Base-by-base conservation (phyloP, 1,284 basidiomycete genomes). In the Cutaneotrichosporon mucoides region DNA sequence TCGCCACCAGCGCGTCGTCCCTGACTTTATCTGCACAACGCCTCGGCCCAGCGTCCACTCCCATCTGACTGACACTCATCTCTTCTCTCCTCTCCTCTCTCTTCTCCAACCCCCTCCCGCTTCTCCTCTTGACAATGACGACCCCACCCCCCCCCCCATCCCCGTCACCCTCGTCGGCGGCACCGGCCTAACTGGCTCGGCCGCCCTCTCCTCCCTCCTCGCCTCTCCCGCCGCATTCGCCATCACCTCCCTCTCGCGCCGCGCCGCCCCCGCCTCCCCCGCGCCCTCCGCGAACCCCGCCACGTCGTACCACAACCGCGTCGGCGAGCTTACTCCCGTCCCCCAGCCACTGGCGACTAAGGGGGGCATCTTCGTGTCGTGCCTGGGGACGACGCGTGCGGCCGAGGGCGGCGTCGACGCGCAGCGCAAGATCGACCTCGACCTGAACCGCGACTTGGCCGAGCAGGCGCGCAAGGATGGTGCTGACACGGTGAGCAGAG, bases 101-200 rank as follows among this genome's bases (percentile, higher is more conserved):
- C 24, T 24, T 24, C 43, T 16, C 15, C n/a, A 45, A 15, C n/a
- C 5, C 16, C 43, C 15, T 9, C 13, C n/a, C 43, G 8, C 12
- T 7, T 24, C 43, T 24, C 35, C 9, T 13, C 47, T 7, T 35
- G 24, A 15, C 9, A 6, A 40, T 40, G 49, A 38, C 36, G 15
- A 40, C 49, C 15, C 35, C 36, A 4, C n/a, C 36, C 9, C 36
- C 36, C 1, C 24, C 49, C 49, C 36, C 3, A 56, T 35, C 35
- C 56, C 68, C 15, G 53, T 78, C 53, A 73, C 73, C 13, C 66
- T 77, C 15, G 69, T 70, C 37, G 76, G 76, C 45, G 68, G 70
- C 4, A 78, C 76, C 2, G 76, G 76, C 42, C 71, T 78, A 5
- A 77, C 76, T 0, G 76, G 76, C 24, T 62, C 66, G 6, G 63